Evolutionary conservation across 495 filamentous ascomycete genomes (phyloP), one percentile per base, ranked within the genome.

Genomic region (Aspergillus heteromorphus): DNA sequence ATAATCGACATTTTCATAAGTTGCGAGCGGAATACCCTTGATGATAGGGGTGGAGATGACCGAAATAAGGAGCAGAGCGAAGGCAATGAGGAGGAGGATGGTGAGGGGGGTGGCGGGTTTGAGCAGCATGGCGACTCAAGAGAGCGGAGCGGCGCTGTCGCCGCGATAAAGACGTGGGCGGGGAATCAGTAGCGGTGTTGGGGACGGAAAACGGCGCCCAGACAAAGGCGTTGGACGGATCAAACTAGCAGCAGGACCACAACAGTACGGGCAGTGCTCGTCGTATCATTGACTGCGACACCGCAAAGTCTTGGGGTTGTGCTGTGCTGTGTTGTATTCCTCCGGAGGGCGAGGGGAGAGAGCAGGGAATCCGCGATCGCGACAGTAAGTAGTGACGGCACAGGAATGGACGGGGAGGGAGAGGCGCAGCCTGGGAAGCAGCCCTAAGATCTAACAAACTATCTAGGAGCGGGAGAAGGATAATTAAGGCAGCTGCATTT

Each of bases 31-130:
- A 29, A 98, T 92, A 10, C 74, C 78, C 61, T 86, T 86, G 65
- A 98, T 84, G 58, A 98, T 89, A 10, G 93, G 93, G 0, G 91
- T 92, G n/a, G 91, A 95, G 18, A 98, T 70, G 34, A 90, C 88
- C n/a, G 91, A 88, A 18, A 98, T 76, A 4, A 97, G 73, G 18
- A 98, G 77, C 27, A 97, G 78, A 47, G 74, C 85, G 73, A 98
- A 97, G 54, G 92, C 91, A 62, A 83, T 75, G 51, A 95, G 81
- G 49, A 97, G 86, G 63, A 97, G 75, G 55, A 96, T 73, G 59
- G 90, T 86, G 65, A 98, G 77, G 55, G 93, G 92, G 36, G 93
- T 98, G 63, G 93, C 93, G 48, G 93, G 93, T 60, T 92, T 89
- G 68, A 97, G 70, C 70, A 87, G 79, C 68, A 74, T 80, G 68